These are phyloP conservation scores for Monosporascus sp. DNA, from an alignment of 2,329 filamentous ascomycete genomes.

Conservation along the genomic window DNA sequence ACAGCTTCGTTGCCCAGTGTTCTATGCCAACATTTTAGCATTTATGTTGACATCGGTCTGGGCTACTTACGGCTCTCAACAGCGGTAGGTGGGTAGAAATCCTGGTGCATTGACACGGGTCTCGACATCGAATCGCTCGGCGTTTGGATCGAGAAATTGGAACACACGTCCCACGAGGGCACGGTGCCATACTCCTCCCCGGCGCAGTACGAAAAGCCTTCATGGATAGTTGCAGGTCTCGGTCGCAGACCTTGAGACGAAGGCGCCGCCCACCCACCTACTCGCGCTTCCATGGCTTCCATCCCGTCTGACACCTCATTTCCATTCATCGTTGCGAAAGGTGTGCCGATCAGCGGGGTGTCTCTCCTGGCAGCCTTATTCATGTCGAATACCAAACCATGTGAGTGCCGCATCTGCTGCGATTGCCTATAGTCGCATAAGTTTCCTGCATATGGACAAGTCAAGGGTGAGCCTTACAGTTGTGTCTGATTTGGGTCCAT, in stretches of 20 bases:
- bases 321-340: slow-evolving; percentile 45
- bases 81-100: slow-evolving; percentile 47
- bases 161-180: slow-evolving; percentile 51
- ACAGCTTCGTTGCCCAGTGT: slow-evolving; percentile 50
- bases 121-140: slow-evolving; percentile 48
- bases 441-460: slow-evolving; percentile 15
- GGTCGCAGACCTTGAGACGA: slow-evolving; percentile 45
- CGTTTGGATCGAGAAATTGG: slow-evolving; percentile 46
- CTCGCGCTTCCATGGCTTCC: slow-evolving; percentile 41
- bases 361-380: slow-evolving; percentile 41
- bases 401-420: slow-evolving; percentile 42
- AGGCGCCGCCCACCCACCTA: slow-evolving; percentile 52
- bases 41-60: slow-evolving; percentile 3
- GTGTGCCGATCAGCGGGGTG: slow-evolving; percentile 35
- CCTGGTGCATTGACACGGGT: slow-evolving; percentile 53
- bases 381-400: slow-evolving; percentile 44
- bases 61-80: slow-evolving; percentile 44
- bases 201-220: slow-evolving; percentile 55
- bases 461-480: slow-evolving; percentile 38
- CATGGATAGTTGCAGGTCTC: slow-evolving; percentile 55
- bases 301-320: slow-evolving; percentile 43
- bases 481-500: slow-evolving; percentile 50
- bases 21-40: slow-evolving; percentile 28
- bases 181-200: slow-evolving; percentile 48
- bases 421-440: slow-evolving; percentile 36